A percentile compares a stretch with the other conserved stretches of the same genome.
Evolutionary conservation across 805 yeast species (phyloP).

Genomic region (Wickerhamiella kurtzmanii): DNA sequence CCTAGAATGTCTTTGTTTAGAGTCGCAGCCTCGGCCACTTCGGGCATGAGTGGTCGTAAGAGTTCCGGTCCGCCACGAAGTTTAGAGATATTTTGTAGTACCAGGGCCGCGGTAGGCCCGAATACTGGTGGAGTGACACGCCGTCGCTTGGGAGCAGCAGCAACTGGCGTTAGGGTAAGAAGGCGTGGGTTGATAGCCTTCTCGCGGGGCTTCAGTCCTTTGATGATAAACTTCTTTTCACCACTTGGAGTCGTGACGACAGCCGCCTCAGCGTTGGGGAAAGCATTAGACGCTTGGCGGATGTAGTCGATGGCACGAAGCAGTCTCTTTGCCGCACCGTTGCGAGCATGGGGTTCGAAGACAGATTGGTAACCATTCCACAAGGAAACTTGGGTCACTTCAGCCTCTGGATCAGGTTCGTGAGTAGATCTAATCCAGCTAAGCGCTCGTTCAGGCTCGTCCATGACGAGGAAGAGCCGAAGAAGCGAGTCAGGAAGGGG

Average conservation of each 20-base stretch:
- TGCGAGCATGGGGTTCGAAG: slow-evolving; percentile 47
- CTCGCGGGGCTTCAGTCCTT: slow-evolving; percentile 82
- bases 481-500: slow-evolving; percentile 41
- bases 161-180: slow-evolving; percentile 1
- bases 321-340: slow-evolving; percentile 41
- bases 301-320: slow-evolving; percentile 95
- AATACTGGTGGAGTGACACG: slow-evolving; percentile 21
- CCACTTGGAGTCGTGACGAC: slow-evolving; percentile 56
- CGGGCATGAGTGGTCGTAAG: slow-evolving; percentile 13
- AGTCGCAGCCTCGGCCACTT: slow-evolving; percentile 16
- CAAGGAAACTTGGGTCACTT: slow-evolving; percentile 85
- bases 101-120: slow-evolving; percentile 25
- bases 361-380: slow-evolving; percentile 92
- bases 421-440: slow-evolving; percentile 90
- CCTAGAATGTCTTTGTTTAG: slow-evolving; percentile 18
- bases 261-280: slow-evolving; percentile 83
- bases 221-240: slow-evolving; percentile 75
- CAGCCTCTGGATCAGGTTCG: slow-evolving; percentile 62
- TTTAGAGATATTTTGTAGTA: slow-evolving; percentile 26
- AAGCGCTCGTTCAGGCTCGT: slow-evolving; percentile 85
- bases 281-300: slow-evolving; percentile 82
- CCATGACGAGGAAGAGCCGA: slow-evolving; percentile 45
- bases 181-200: slow-evolving; percentile 22
- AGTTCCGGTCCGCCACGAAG: slow-evolving; percentile 19
- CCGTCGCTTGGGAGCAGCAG: slow-evolving; percentile 6